Conservation (phyloP, 306 rosid species). For the Malus fusca region DNA sequence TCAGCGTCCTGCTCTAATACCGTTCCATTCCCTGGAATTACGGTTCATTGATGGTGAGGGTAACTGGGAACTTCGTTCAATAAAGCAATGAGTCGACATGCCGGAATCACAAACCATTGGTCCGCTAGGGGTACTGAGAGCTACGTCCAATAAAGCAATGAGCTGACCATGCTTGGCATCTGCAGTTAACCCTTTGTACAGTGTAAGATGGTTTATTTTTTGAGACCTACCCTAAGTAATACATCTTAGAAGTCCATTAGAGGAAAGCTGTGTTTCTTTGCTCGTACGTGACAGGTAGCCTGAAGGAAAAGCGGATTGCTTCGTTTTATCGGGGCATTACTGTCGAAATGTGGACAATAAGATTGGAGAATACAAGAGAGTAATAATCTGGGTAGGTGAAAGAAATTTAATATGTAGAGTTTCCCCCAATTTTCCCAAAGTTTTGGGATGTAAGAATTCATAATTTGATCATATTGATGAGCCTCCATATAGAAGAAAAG, state of each 20-base stretch:
- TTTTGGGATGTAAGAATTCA: constrained; percentile 9
- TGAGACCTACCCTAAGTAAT: background rate
- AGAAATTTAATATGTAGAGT: constrained; percentile 3
- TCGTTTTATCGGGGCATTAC: background rate
- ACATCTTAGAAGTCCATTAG: constrained; percentile 12
- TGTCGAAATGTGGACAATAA: constrained; percentile 2
- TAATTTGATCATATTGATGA: background rate
- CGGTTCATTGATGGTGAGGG: constrained; percentile 98
- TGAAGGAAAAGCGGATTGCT: background rate
- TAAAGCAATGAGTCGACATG: constrained; percentile 41
- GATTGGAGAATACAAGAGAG: constrained; percentile 9
- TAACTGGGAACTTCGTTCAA: constrained; percentile 84
- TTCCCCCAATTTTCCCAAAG: constrained; percentile 5
- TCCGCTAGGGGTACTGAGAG: constrained; percentile 86
- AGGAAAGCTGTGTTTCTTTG: constrained; percentile 16
- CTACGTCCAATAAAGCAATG: constrained; percentile 58
- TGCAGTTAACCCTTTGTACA: constrained; percentile 10
- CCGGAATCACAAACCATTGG: constrained; percentile 66
- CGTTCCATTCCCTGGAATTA: constrained; percentile 70
- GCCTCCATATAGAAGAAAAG: background rate
- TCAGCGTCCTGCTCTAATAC: constrained; percentile 97
- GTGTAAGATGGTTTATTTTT: constrained; percentile 14
- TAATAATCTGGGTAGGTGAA: constrained; percentile 12
- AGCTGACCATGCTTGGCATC: constrained; percentile 10
- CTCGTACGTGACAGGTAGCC: constrained; percentile 5